phyloP scores from a whole-genome alignment of 1,139 yeast species.

The Nakaseomyces delphensis region DNA sequence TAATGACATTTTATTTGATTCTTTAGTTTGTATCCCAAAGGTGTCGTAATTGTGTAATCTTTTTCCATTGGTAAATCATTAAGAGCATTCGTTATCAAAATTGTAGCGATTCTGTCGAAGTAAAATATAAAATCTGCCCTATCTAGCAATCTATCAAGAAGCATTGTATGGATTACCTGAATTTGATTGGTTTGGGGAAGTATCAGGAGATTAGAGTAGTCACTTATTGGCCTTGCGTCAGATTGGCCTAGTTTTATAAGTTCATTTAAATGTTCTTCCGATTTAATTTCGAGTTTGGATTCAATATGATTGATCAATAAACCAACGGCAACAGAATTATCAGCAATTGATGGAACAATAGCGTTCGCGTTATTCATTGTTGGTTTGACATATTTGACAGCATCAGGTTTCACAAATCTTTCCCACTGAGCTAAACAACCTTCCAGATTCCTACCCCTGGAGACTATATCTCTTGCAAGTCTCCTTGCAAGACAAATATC shows the following conservation, averaged over 20 bases:
- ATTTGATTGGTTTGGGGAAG: slow-evolving; percentile 61
- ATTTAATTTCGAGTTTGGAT: slow-evolving; percentile 59
- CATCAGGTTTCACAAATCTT: slow-evolving; percentile 83
- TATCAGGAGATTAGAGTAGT: slow-evolving; percentile 23
- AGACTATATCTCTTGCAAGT: slow-evolving; percentile 73
- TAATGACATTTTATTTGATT: slow-evolving; percentile 37
- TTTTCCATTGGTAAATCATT: slow-evolving; percentile 36
- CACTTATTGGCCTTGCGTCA: slow-evolving; percentile 15
- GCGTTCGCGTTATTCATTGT: slow-evolving; percentile 78
- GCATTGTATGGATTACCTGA: slow-evolving; percentile 60
- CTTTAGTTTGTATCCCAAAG: slow-evolving; percentile 33
- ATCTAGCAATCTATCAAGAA: slow-evolving; percentile 46
- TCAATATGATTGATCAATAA: slow-evolving; percentile 72
- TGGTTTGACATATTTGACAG: slow-evolving; percentile 65
- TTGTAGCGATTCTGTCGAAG: slow-evolving; percentile 68
- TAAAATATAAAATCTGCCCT: slow-evolving; percentile 78
- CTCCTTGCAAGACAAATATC: slow-evolving; percentile 88
- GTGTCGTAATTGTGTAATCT: slow-evolving; percentile 37
- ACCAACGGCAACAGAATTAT: slow-evolving; percentile 69
- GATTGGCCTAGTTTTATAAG: slow-evolving; percentile 29
- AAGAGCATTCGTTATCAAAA: slow-evolving; percentile 59
- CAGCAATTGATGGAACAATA: slow-evolving; percentile 81
- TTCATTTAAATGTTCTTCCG: slow-evolving; percentile 50
- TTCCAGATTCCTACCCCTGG: slow-evolving; percentile 72
- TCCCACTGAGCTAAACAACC: slow-evolving; percentile 90